Evolutionary conservation across 2,329 filamentous ascomycete species (phyloP).

Genomic region (Verticillium longisporum): DNA sequence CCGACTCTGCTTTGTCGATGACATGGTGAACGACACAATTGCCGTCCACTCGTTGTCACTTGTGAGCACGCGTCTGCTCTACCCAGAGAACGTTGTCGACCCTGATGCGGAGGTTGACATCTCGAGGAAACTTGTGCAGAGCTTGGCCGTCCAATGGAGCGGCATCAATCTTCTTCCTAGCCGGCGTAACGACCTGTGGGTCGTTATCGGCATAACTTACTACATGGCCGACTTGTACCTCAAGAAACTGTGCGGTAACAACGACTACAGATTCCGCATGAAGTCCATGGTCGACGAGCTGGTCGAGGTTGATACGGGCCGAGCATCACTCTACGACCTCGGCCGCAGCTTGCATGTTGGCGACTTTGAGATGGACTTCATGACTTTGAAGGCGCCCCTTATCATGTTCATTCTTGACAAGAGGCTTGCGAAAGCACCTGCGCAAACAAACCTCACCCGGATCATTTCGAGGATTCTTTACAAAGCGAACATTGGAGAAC

Average conservation of each 20-base stretch:
- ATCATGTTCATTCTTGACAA: constrained; percentile 93
- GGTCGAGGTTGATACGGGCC: constrained; percentile 71
- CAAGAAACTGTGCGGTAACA: constrained; percentile 84
- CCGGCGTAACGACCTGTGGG: constrained; percentile 75
- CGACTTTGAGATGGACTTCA: constrained; percentile 80
- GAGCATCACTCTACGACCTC: constrained; percentile 76
- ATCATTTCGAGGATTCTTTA: constrained; percentile 83
- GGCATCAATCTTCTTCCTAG: constrained; percentile 88
- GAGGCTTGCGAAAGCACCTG: constrained; percentile 76
- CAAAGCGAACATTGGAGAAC: constrained; percentile 64
- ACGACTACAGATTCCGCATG: constrained; percentile 86
- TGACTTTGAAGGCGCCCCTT: constrained; percentile 82
- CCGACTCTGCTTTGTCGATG: constrained; percentile 91
- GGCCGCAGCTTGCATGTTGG: constrained; percentile 74
- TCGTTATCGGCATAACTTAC: constrained; percentile 81
- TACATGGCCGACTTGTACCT: constrained; percentile 95
- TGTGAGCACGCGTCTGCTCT: constrained; percentile 80
- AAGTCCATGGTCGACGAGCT: constrained; percentile 79
- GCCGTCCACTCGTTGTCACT: constrained; percentile 79
- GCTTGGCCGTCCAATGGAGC: constrained; percentile 87
- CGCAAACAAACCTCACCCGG: constrained; percentile 63
- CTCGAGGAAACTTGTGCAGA: constrained; percentile 73
- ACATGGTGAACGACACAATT: constrained; percentile 68
- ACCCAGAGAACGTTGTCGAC: constrained; percentile 79
- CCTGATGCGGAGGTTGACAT: constrained; percentile 73